Evolutionary conservation across 257 asterid genomes (phyloP), one percentile per base, ranked within the genome.

Genomic region (Fraxinus excelsior): DNA sequence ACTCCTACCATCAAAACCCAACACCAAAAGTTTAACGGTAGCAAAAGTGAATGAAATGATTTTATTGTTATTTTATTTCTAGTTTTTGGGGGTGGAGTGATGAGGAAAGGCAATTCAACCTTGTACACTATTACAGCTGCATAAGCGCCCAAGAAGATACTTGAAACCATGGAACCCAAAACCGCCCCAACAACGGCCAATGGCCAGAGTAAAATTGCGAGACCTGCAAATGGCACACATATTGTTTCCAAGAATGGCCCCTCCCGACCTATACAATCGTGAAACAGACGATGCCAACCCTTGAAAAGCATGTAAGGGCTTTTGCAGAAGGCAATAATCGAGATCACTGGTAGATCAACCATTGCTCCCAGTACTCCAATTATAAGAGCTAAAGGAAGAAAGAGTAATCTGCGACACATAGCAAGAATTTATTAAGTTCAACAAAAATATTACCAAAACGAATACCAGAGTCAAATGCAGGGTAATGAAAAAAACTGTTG

Each of bases 161-260:
- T 90, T 28, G 98, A 84, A 14, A 88, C 83, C 80, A 91, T 81
- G 72, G 99, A 96, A 56, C 92, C 97, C 82, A 86, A 75, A 25
- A 93, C 83, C 2, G 97, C 98, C 42, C 97, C 99, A 19, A 74
- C 89, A 82, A 96, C 99, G 31, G 97, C 97, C 89, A 90, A 79
- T 23, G 99, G 99, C 98, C 99, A 96, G 12, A 96, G 91, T 84
- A 96, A 72, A 83, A 96, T 93, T 9, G 98, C 98, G 28, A 96
- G 96, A 56, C 97, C 99, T 3, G 98, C 98, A 82, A 96, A 87
- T 4, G 99, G 99, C 53, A 96, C 96, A 46, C 99, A 96, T 77
- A 96, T 89, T 21, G 98, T 86, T 90, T 96, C 98, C 91, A 96
- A 81, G 83, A 96, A 96, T 10, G 97, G 99, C 31, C 99, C 98